A percentile compares a stretch with the other conserved stretches of the same genome.
These are phyloP conservation scores for Gastrolobium villosum DNA, from an alignment of 306 rosid species.

Conservation along the genomic window DNA sequence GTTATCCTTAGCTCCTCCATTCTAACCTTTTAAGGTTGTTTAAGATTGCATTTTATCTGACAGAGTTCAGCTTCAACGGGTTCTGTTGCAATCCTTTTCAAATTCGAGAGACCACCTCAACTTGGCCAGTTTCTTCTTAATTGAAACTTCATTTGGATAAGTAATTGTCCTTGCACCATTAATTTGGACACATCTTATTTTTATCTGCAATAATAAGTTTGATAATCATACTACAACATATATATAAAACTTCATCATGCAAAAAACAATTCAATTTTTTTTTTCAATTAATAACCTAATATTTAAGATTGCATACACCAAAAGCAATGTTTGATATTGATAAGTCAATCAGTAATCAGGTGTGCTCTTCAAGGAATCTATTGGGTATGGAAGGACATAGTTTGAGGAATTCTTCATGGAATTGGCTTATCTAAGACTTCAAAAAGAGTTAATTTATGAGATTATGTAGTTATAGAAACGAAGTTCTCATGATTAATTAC, in stretches of 20 bases:
- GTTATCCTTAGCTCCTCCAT: not conserved
- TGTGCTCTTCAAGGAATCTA: not conserved
- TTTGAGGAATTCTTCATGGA: slow-evolving; percentile 2
- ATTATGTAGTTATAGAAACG: not conserved
- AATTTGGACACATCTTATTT: slow-evolving; percentile 41
- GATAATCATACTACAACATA: not conserved
- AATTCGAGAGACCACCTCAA: slow-evolving; percentile 41
- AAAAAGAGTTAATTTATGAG: not conserved
- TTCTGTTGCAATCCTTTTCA: slow-evolving; percentile 46
- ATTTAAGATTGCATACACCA: slow-evolving; percentile 6
- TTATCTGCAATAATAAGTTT: not conserved
- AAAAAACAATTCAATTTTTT: not conserved
- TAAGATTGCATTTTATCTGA: slow-evolving; percentile 5
- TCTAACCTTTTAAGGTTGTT: not conserved
- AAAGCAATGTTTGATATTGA: slow-evolving; percentile 36
- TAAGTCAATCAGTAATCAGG: not conserved
- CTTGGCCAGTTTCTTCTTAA: slow-evolving; percentile 17
- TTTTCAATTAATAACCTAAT: not conserved
- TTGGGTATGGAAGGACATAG: slow-evolving; percentile 24
- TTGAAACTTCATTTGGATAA: slow-evolving; percentile 27
- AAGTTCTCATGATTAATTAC: not conserved
- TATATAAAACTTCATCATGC: not conserved
- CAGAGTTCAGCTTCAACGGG: slow-evolving; percentile 23
- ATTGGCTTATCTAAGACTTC: not conserved
- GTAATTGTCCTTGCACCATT: slow-evolving; percentile 19